Base-by-base conservation (phyloP, 352 stramenopile species). In the Pythium vanterpoolii region DNA sequence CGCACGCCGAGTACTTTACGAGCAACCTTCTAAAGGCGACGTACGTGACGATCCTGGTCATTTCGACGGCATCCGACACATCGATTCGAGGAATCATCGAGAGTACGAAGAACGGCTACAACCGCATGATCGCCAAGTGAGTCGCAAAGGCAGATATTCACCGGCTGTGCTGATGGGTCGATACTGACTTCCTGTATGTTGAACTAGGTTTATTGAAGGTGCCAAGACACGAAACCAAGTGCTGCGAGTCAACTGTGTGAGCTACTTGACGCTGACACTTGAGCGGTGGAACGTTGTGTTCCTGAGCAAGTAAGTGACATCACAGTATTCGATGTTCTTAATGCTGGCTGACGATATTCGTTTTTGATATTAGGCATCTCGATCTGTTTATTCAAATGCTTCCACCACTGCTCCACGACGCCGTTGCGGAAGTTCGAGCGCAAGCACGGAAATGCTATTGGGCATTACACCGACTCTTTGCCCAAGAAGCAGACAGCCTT, bases 21-120 rank as follows among this genome's bases (percentile, higher is more conserved):
- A 73, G 60, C 1, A 84, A 77, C 46, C 39, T 93, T n/a, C 57
- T 95, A 27, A 95, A 95, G 57, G 77, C 79, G 14, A 92, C 83
- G n/a, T 91, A 86, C 47, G 82, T 95, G n/a, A 95, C 83, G 24
- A 95, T 95, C 19, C 78, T 89, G 57, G 77, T 95, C 27, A 86
- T 95, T 28, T 92, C 86, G 21, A 91, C 81, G 6, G 60, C 86
- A 38, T 84, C 86, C 4, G 78, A 93, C 49, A 67, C 76, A 16
- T 90, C 72, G 2, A 85, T 95, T 50, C 79, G 78, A 49, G 76
- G 66, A 3, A 82, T 95, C n/a, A 83, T 95, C 30, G 67, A 86
- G 45, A 90, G 81, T 64, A 91, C 83, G 0, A 80, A 68, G 44
- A 87, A 76, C 44, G 86, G 86, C 13, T 95, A 90, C 63, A 64